Base-by-base conservation (phyloP, 805 yeast species). In the Wickerhamomyces bovis region DNA sequence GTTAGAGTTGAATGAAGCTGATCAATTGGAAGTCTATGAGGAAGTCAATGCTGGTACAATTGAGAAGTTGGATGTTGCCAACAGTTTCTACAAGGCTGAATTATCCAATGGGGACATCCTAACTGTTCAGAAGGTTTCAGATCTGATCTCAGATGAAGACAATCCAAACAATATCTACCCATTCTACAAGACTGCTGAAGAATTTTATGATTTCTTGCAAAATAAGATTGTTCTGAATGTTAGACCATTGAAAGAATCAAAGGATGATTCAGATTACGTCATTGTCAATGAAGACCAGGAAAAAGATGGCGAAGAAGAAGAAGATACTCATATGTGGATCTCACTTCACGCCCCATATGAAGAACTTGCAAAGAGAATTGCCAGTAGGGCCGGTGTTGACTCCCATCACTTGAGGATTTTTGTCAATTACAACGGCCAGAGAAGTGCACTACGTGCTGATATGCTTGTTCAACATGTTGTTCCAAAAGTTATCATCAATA, bases 41-140 rank as follows among this genome's bases (percentile, higher is more conserved):
- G 95, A 86, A 55, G 63, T 83, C 21, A 76, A 79, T 35, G 77
- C 79, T 2, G 68, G 68, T 6, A 72, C 74, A 31, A 70, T 83
- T 35, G 80, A 79, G 21, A 56, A 57, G 12, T 49, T 56, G 1
- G 72, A 65, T 40, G 57, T 61, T 9, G 48, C 53, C n/a, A 54
- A 55, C 30, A 69, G 80, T 2, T 77, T 78, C 57, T 77, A 74
- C 52, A 74, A 77, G 48, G 67, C 74, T 35, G 94, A 86, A 53
- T 59, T 85, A 18, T 70, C 72, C 6, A 76, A 73, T 47, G 95
- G 95, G 55, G 95, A 86, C 58, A 83, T 86, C 15, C 60, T 86
- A 8, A 53, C 65, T 3, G 63, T 64, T 52, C 65, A 52, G 51
- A 51, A 35, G 33, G 38, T 44, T 2, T 30, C 30, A 43, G 63